phyloP scores from a whole-genome alignment of 495 filamentous ascomycete genomes.

The Penicillium silybi region DNA sequence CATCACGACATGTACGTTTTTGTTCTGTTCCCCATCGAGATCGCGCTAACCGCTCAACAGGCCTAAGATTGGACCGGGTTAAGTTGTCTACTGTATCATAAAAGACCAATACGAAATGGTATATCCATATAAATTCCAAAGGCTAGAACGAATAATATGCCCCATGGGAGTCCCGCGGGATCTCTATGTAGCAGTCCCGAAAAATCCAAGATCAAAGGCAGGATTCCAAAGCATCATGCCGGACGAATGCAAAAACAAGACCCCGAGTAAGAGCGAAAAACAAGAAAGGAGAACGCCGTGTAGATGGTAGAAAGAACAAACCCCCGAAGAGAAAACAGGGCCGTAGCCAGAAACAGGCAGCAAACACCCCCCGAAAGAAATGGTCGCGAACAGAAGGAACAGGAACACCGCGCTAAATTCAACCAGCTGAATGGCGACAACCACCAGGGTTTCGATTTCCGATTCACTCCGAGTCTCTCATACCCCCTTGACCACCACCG shows the following conservation, averaged over 20 bases:
- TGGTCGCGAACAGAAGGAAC: not conserved
- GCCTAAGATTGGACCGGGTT: conserved; percentile 76
- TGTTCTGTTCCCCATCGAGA: not conserved
- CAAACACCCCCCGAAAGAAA: not conserved
- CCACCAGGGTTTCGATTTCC: conserved; percentile 3
- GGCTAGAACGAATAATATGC: conserved; percentile 8
- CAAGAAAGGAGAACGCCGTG: conserved; percentile 7
- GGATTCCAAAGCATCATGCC: conserved; percentile 2
- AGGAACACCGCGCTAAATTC: conserved; percentile 20
- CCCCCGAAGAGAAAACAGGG: conserved; percentile 1
- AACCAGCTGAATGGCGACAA: conserved; percentile 14
- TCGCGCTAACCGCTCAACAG: conserved; percentile 18
- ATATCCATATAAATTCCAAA: conserved; percentile 7
- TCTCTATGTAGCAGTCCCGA: conserved; percentile 19
- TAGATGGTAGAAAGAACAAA: conserved; percentile 4
- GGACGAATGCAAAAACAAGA: conserved; percentile 12
- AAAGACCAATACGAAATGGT: not conserved
- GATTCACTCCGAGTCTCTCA: conserved; percentile 24
- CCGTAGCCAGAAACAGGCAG: conserved; percentile 1
- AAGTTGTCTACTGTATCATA: conserved; percentile 20
- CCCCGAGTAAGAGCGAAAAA: not conserved
- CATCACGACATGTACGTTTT: conserved; percentile 87
- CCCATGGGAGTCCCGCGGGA: conserved; percentile 19
- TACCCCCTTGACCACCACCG: conserved; percentile 63
- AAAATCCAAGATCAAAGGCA: conserved; percentile 2